phyloP scores from a whole-genome alignment of 176 grass and related monocot species.

The Dactylis glomerata region DNA sequence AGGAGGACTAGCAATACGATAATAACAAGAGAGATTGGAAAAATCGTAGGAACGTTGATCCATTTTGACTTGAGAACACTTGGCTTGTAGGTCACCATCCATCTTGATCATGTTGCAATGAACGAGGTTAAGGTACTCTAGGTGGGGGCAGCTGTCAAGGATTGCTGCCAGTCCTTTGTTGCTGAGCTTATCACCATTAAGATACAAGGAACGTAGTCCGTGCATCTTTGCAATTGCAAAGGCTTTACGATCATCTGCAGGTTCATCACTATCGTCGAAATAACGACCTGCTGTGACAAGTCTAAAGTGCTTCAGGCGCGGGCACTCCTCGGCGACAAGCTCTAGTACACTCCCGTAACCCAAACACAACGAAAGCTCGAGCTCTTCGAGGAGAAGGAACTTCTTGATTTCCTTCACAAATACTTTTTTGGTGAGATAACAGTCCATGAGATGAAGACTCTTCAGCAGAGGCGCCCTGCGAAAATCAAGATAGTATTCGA shows the following conservation, averaged over 20 bases:
- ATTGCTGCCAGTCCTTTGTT: background rate
- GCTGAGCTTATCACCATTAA: background rate
- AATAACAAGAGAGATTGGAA: background rate
- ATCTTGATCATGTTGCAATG: background rate
- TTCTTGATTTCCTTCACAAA: background rate
- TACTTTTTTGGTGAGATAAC: background rate
- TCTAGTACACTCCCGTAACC: background rate
- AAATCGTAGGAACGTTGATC: background rate
- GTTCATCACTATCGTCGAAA: no score
- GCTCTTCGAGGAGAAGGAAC: background rate
- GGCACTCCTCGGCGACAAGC: background rate
- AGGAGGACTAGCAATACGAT: background rate
- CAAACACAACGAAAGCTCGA: background rate
- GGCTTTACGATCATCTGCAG: background rate
- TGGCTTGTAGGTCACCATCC: background rate
- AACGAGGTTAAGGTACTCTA: background rate
- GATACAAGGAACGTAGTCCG: background rate
- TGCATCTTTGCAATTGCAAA: background rate
- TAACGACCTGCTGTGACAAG: background rate
- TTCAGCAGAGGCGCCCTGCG: background rate
- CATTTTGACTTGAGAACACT: background rate
- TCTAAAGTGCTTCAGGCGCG: background rate
- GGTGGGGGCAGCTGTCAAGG: background rate
- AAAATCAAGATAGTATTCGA: no score
- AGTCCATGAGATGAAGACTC: background rate